Base-by-base conservation (phyloP, 352 stramenopile species). In the Phytopythium sindhum region DNA sequence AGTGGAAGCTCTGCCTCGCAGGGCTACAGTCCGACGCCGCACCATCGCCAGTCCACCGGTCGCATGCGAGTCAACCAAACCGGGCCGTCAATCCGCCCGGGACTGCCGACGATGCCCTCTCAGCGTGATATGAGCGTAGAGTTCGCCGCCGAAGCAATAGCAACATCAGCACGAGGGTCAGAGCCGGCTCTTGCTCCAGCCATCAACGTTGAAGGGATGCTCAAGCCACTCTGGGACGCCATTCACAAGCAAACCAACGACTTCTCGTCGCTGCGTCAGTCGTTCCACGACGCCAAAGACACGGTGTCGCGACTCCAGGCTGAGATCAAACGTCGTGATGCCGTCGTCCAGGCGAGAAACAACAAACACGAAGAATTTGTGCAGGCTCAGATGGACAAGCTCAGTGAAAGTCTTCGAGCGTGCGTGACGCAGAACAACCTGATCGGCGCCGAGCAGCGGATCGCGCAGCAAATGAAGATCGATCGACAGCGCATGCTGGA, bases 311-410 rank as follows among this genome's bases (percentile, higher is more conserved):
- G 84, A 0, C 66, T 95, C 14, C 86, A 95, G 53, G 81, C 84
- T 0, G 86, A 95, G 70, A 91, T 95, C 65, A 92, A 93, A 44
- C 82, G 86, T 10, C 82, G 86, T 14, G 86, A 95, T 53, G 84
- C 86, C 0, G 74, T 95, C 28, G 73, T 90, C 17, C 84, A 93
- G 61, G 86, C 84, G 1, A 70, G 86, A 9, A 95, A 93, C 57
- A 79, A 75, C 51, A 93, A 95, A 41, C 83, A 93, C 67, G 86
- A 93, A 61, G 59, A 57, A 7, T 68, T 84, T 4, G 73, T 95
- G 53, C 86, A 95, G 60, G 67, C 73, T 7, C 80, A 93, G 60
- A 72, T 95, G 58, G 84, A 93, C 37, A 93, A 90, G 57, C 73
- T 95, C 28, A 93, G 90, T 57, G 84, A 95, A 29, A 80, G 66